Conservation (phyloP, 2,329 filamentous ascomycete genomes). For the Fusarium ramigenum region DNA sequence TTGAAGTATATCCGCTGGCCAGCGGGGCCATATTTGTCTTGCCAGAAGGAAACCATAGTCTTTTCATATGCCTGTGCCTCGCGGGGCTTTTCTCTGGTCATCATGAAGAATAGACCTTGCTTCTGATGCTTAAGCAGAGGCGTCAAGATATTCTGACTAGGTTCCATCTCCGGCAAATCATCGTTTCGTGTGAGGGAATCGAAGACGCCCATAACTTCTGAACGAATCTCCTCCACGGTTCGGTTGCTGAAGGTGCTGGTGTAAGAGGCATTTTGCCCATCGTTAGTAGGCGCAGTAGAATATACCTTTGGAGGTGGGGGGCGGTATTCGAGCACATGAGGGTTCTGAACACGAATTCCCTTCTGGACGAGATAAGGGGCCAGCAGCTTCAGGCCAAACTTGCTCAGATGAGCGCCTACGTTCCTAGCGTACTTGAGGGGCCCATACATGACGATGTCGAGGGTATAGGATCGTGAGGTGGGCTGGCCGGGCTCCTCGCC, state of each 20-base stretch:
- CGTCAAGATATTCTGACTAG: conserved; percentile 69
- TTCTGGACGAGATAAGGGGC: conserved; percentile 72
- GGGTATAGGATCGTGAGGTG: conserved; percentile 67
- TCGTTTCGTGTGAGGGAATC: conserved; percentile 82
- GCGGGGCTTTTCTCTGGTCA: conserved; percentile 74
- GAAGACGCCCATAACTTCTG: conserved; percentile 87
- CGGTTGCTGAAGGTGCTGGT: conserved; percentile 55
- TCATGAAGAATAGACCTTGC: conserved; percentile 90
- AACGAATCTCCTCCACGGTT: conserved; percentile 86
- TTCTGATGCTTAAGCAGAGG: conserved; percentile 85
- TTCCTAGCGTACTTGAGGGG: conserved; percentile 70
- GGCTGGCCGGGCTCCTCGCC: conserved; percentile 72
- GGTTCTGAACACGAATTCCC: conserved; percentile 79
- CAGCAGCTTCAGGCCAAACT: conserved; percentile 73
- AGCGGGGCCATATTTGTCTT: conserved; percentile 60
- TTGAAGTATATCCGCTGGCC: conserved; percentile 76
- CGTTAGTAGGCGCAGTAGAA: conserved; percentile 32
- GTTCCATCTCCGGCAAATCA: conserved; percentile 77
- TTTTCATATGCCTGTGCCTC: conserved; percentile 67
- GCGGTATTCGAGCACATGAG: conserved; percentile 67
- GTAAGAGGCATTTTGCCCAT: conserved; percentile 39
- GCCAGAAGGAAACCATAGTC: conserved; percentile 80
- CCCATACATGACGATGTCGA: conserved; percentile 84
- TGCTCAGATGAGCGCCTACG: conserved; percentile 73
- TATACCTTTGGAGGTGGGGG: conserved; percentile 51